Evolutionary conservation across 1,284 basidiomycete species (phyloP).

Genomic region (Microbotryum violaceum): DNA sequence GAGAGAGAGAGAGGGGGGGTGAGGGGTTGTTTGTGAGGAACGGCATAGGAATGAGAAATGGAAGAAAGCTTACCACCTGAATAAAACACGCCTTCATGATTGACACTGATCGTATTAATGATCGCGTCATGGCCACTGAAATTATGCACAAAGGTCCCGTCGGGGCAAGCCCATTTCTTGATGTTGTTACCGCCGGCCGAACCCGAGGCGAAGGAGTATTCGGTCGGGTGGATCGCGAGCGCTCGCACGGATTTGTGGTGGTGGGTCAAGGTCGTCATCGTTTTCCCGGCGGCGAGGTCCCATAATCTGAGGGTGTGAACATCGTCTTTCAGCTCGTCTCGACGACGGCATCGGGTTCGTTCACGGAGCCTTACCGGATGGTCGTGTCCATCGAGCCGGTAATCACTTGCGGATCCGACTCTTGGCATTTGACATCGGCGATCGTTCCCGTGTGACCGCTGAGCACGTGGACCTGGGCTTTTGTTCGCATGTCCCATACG

Average conservation of each 20-base stretch:
- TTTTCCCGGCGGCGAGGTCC: constrained; percentile 98
- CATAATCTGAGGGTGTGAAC: constrained; percentile 57
- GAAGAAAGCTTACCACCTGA: constrained; percentile 63
- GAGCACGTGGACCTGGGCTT: constrained; percentile 88
- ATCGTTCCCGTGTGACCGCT: constrained; percentile 90
- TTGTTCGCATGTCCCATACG: constrained; percentile 99
- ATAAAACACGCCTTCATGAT: constrained; percentile 92
- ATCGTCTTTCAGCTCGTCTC: background rate
- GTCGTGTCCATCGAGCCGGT: constrained; percentile 98
- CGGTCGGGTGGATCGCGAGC: constrained; percentile 86
- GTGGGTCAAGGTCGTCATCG: constrained; percentile 89
- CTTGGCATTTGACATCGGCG: constrained; percentile 88
- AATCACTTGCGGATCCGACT: constrained; percentile 93
- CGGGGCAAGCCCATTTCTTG: constrained; percentile 99
- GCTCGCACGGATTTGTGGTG: constrained; percentile 97
- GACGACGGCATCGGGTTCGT: background rate
- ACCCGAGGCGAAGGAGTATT: constrained; percentile 91
- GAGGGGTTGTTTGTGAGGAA: background rate
- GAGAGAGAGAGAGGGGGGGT: background rate
- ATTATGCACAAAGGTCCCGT: constrained; percentile 90
- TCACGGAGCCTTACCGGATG: constrained; percentile 55
- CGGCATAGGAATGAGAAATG: background rate
- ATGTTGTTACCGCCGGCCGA: constrained; percentile 96
- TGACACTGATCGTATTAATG: constrained; percentile 91
- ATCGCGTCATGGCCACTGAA: constrained; percentile 94